Evolutionary conservation across 768 basidiomycete genomes (phyloP), one percentile per base, ranked within the genome.

Genomic region (Russula foetens): DNA sequence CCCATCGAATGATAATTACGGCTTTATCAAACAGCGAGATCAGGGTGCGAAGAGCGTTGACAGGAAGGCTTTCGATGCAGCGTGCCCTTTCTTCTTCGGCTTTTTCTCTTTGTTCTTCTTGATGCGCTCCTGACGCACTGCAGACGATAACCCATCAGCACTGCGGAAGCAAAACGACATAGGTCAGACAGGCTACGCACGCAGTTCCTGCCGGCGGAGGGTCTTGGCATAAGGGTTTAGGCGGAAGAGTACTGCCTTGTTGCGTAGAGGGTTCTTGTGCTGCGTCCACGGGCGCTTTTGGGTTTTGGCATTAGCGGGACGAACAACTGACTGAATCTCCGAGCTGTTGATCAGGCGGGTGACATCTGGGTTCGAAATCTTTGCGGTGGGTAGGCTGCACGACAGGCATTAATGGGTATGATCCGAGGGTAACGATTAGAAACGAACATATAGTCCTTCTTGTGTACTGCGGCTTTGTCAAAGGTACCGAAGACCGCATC

Each of bases 191-290:
- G 47, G 28, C 21, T 24, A 89, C 90, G 60, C 73, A 92, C 90
- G 81, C 66, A 96, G 75, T 72, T 96, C 92, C 70, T 93, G 88
- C 68, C 88, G 80, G 74, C 92, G 89, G 70, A 94, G 75, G 47
- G 89, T 88, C 84, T 96, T 96, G 69, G 95, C 96, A 76, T 98
- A 98, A 55, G 96, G 96, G 82, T 98, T 98, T 77, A 98, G 83
- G 70, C 94, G 88, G 92, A 94, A 95, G 72, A 95, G 85, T 68
- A 95, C 78, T 53, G 83, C 88, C 81, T 90, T 94, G 86, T 97
- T 97, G 77, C 84, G 75, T 69, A 97, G 83, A 55, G 95, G 93
- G 81, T 97, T 98, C 88, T 98, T 98, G 90, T 94, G 94, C 80
- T 98, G 95, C 65, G 93, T 91, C 91, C 90, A 94, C 62, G 94